phyloP scores from a whole-genome alignment of 2,329 filamentous ascomycete genomes.

The Chalaropsis ovoidea region DNA sequence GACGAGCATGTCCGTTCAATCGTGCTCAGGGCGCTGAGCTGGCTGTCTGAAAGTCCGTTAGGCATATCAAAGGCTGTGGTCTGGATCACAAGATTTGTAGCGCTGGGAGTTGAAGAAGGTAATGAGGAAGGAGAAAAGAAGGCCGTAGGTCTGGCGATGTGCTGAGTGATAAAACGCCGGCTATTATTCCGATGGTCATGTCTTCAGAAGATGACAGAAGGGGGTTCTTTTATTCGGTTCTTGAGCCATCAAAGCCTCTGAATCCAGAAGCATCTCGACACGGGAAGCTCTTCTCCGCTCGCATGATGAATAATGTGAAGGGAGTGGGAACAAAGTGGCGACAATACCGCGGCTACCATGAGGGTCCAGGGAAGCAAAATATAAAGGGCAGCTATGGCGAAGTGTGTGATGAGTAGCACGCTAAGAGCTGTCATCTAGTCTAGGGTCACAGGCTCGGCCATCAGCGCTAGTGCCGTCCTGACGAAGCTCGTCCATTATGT shows the following conservation, averaged over 20 bases:
- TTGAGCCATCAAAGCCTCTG: background rate
- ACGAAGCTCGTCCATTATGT: background rate
- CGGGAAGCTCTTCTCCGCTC: background rate
- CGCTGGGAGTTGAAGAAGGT: no score
- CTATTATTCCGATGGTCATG: background rate
- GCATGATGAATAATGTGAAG: background rate
- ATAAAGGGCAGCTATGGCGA: background rate
- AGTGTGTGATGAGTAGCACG: background rate
- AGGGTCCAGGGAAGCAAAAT: background rate
- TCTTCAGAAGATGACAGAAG: background rate
- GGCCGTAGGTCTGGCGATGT: no score
- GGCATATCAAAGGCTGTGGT: background rate
- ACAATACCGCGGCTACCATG: background rate
- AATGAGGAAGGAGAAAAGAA: no score
- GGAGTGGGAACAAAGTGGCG: background rate
- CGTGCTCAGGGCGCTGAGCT: slow-evolving; percentile 45
- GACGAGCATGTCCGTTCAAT: slow-evolving; percentile 60
- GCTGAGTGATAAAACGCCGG: no score
- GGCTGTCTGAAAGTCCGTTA: slow-evolving; percentile 24
- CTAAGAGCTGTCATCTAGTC: background rate
- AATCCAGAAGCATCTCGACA: background rate
- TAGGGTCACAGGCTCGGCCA: background rate
- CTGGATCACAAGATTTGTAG: background rate
- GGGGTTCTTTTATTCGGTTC: background rate
- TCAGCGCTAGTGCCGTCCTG: background rate